Evolutionary conservation across 2,329 filamentous ascomycete genomes (phyloP).

Genomic region (Exophiala lecanii-corni): DNA sequence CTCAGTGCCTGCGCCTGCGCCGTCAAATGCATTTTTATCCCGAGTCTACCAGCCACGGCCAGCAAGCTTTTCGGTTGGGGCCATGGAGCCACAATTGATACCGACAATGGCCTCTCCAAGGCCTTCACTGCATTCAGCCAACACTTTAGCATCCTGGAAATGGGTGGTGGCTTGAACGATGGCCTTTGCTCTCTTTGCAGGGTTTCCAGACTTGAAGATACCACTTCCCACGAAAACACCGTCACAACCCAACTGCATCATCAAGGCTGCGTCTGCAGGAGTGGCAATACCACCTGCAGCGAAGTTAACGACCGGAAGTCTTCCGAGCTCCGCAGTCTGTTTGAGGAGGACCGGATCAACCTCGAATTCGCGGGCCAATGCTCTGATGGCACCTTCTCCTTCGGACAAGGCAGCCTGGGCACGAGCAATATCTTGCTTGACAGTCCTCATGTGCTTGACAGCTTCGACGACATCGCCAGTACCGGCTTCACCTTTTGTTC

Average conservation of each 20-base stretch:
- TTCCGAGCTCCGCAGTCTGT: slow-evolving; percentile 79
- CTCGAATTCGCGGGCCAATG: slow-evolving; percentile 75
- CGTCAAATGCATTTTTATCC: too few relatives aligned
- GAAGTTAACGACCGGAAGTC: slow-evolving; percentile 95
- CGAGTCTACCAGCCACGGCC: slow-evolving; percentile 76
- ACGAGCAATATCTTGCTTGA: slow-evolving; percentile 73
- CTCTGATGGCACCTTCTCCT: slow-evolving; percentile 67
- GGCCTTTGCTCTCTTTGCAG: slow-evolving; percentile 82
- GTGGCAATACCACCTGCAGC: slow-evolving; percentile 99
- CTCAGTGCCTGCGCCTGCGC: too few relatives aligned
- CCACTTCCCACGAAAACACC: slow-evolving; percentile 95
- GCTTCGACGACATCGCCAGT: slow-evolving; percentile 97
- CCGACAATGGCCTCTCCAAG: slow-evolving; percentile 98
- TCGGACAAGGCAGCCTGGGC: slow-evolving; percentile 55
- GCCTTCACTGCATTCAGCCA: slow-evolving; percentile 82
- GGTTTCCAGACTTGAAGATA: slow-evolving; percentile 95
- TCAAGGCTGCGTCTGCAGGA: slow-evolving; percentile 89
- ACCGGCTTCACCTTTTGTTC: slow-evolving; percentile 96
- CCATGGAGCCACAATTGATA: slow-evolving; percentile 78
- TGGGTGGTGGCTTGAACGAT: slow-evolving; percentile 94
- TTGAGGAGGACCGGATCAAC: slow-evolving; percentile 73
- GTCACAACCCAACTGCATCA: slow-evolving; percentile 99
- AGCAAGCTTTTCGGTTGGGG: slow-evolving; percentile 74
- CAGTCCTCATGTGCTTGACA: slow-evolving; percentile 89
- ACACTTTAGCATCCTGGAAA: slow-evolving; percentile 75